Evolutionary conservation across 805 yeast species (phyloP).

Genomic region (Tetrapisispora nanseiensis): DNA sequence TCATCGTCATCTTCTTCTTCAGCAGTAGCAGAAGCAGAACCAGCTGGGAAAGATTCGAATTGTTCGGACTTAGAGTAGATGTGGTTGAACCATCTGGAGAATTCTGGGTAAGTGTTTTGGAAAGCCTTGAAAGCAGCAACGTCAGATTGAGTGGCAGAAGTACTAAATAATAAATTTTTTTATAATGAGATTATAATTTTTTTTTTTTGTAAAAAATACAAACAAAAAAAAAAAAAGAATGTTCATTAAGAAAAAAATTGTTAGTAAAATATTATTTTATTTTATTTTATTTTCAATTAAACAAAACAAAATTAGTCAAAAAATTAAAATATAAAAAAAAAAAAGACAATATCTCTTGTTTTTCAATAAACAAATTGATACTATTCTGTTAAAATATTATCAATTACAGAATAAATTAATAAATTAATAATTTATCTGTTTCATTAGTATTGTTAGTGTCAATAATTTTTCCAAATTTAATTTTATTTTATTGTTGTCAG

Average conservation of each 20-base stretch:
- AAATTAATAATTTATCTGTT: too few species aligned
- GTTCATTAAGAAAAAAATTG: not conserved
- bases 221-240: not conserved
- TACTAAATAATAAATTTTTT: conserved; percentile 37
- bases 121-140: conserved; percentile 89
- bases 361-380: not conserved
- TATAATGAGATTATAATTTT: not conserved
- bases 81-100: conserved; percentile 98
- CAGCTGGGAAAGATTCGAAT: conserved; percentile 76
- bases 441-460: not conserved
- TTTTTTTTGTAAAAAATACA: not conserved
- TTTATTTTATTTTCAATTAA: too few species aligned
- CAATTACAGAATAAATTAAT: too few species aligned
- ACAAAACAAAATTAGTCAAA: not conserved
- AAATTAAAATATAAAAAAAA: not conserved
- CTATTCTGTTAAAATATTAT: too few species aligned
- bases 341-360: not conserved
- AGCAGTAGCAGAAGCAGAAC: conserved; percentile 35
- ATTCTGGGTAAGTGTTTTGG: conserved; percentile 85
- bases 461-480: not conserved
- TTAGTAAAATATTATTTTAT: not conserved
- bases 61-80: conserved; percentile 86
- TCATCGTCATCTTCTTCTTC: conserved; percentile 72
- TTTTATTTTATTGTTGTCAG: conserved; percentile 20
- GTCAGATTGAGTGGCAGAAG: conserved; percentile 91